Evolutionary conservation across 2,329 filamentous ascomycete species (phyloP).

Genomic region (Biscogniauxia mediterranea): DNA sequence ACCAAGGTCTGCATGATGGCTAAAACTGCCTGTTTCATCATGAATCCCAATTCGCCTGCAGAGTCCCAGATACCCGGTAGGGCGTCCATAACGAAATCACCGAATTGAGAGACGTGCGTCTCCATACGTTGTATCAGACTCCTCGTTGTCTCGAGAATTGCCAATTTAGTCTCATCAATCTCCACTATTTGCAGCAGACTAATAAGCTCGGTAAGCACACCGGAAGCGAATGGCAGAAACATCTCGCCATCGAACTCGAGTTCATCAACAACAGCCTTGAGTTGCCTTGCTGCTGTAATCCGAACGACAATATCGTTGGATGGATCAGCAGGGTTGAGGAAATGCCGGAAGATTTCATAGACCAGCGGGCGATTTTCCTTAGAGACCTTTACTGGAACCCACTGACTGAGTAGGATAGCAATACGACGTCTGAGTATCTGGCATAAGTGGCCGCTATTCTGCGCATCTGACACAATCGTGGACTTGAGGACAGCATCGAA

Average conservation of each 20-base stretch:
- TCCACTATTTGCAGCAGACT: conserved; percentile 76
- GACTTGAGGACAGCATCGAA: conserved; percentile 77
- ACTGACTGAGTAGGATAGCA: conserved; percentile 84
- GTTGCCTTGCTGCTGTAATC: conserved; percentile 83
- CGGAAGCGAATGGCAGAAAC: conserved; percentile 76
- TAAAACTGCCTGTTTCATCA: conserved; percentile 92
- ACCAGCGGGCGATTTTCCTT: conserved; percentile 68
- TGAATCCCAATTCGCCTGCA: conserved; percentile 75
- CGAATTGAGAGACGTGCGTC: conserved; percentile 63
- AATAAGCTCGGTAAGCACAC: conserved; percentile 72
- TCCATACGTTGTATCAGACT: conserved; percentile 81
- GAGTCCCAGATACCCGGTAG: conserved; percentile 82
- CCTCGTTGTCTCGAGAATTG: conserved; percentile 81
- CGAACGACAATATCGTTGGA: conserved; percentile 89
- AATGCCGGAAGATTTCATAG: conserved; percentile 85
- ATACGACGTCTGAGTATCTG: conserved; percentile 85
- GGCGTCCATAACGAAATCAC: conserved; percentile 77
- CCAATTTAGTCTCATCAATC: conserved; percentile 85
- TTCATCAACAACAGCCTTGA: conserved; percentile 78
- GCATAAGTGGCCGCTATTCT: conserved; percentile 59
- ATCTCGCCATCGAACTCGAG: conserved; percentile 73
- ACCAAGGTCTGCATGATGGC: conserved; percentile 82
- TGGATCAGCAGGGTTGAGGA: conserved; percentile 73
- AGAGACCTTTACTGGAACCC: conserved; percentile 77
- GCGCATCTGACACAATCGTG: conserved; percentile 76